These are phyloP conservation scores for Cardamine occulta DNA, from an alignment of 345 rosid genomes.

Conservation along the genomic window DNA sequence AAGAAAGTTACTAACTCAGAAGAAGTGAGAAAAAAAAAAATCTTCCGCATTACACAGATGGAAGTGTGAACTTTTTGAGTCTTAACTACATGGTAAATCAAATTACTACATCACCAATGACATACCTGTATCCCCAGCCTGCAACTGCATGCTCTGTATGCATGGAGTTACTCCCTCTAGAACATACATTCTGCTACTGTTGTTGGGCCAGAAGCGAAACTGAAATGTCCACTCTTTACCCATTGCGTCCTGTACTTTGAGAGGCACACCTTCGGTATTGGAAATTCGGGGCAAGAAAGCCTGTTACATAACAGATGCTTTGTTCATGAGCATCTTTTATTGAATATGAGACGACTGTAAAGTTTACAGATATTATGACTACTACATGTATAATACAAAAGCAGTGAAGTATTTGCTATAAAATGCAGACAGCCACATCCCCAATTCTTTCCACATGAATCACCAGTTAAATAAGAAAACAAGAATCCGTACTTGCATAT, in stretches of 20 bases:
- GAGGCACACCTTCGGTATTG: constrained; percentile 89
- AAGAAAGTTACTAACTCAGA: constrained; percentile 15
- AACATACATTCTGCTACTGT: constrained; percentile 91
- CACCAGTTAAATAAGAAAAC: constrained; percentile 12
- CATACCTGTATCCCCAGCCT: constrained; percentile 96
- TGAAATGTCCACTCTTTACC: constrained; percentile 97
- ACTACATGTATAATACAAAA: constrained; percentile 14
- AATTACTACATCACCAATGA: constrained; percentile 10
- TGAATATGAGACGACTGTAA: constrained; percentile 18
- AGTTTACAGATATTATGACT: constrained; percentile 28
- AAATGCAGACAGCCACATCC: constrained; percentile 29
- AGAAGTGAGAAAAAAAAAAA: constrained; percentile 24
- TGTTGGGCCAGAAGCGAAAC: constrained; percentile 96
- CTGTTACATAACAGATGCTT: constrained; percentile 50
- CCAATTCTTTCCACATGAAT: constrained; percentile 23
- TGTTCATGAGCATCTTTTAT: constrained; percentile 20
- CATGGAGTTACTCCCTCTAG: constrained; percentile 93
- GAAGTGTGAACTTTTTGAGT: constrained; percentile 12
- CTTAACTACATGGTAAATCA: constrained; percentile 30
- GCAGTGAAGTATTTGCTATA: constrained; percentile 17
- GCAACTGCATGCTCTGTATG: constrained; percentile 91
- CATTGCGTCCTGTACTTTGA: constrained; percentile 86
- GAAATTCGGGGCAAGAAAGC: constrained; percentile 86
- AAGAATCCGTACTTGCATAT: constrained; percentile 23
- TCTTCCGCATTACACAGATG: constrained; percentile 17